Evolutionary conservation across 495 filamentous ascomycete species (phyloP).

Genomic region (Trichocladium uniseriatum): DNA sequence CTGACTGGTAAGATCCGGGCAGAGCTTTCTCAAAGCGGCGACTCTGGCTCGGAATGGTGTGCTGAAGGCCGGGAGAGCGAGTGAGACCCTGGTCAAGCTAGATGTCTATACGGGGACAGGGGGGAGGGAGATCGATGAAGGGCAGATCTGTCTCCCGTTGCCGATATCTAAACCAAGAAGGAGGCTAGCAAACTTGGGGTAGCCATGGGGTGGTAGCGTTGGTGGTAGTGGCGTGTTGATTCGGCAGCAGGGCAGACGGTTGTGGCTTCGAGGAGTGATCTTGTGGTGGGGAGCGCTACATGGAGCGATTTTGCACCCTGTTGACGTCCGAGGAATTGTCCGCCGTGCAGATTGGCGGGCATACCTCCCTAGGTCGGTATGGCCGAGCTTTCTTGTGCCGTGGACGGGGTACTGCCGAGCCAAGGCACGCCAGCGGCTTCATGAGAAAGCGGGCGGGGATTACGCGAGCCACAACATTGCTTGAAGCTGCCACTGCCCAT

Average conservation of each 20-base stretch:
- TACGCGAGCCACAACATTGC: no score
- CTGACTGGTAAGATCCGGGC: conserved; percentile 7
- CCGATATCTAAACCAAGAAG: conserved; percentile 17
- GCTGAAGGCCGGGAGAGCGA: conserved; percentile 11
- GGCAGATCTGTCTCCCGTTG: conserved; percentile 23
- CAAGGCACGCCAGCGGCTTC: conserved; percentile 7
- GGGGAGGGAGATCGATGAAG: conserved; percentile 22
- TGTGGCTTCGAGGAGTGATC: no score
- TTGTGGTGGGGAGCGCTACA: conserved; percentile 7
- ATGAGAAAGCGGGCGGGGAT: neutral
- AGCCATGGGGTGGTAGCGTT: neutral
- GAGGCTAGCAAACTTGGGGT: no score
- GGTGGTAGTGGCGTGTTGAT: conserved; percentile 3
- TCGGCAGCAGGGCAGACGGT: no score
- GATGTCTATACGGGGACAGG: conserved; percentile 1
- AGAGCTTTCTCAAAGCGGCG: conserved; percentile 9
- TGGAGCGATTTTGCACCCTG: conserved; percentile 8
- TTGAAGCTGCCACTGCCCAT: neutral
- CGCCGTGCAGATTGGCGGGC: no score
- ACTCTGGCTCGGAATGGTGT: conserved; percentile 9
- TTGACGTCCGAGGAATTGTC: neutral
- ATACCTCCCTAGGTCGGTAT: no score
- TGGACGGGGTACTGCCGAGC: neutral
- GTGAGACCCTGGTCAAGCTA: neutral
- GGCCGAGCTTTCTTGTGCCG: neutral